Evolutionary conservation across 768 basidiomycete genomes (phyloP), one percentile per base, ranked within the genome.

Genomic region (Myochromella boudieri): DNA sequence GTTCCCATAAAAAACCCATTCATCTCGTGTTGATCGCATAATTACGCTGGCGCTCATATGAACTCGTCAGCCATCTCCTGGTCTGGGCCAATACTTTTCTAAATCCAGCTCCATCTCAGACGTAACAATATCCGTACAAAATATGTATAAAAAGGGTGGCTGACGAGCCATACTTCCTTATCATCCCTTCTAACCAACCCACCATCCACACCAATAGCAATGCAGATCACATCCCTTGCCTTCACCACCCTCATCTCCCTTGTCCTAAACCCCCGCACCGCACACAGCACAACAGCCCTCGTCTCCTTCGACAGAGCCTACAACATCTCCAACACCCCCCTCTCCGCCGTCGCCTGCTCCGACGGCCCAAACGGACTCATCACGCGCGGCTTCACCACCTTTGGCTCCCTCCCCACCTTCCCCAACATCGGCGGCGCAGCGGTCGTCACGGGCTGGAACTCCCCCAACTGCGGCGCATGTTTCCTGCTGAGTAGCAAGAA

Each of bases 391-490:
- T 81, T 62, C 60, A 64, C 59, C 11, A 78, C 69, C 18, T 75
- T 81, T 36, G 66, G 60, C 9, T 63, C 68, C 26, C 59, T 84
- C 20, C 77, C 81, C 11, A 62, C 54, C 42, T 84, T 78, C 64
- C 80, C 81, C 4, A 56, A 64, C 61, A 76, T 84, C 57, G 80
- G 77, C 21, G 80, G 73, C 1, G 70, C 68, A 0, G 61, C 64
- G 12, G 69, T 64, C 25, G 60, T 83, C 46, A 52, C 48, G 9
- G 70, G 68, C 15, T 82, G 66, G 65, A 66, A 76, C 59, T 80
- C 77, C 1, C 44, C 50, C 3, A 61, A 68, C 42, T 84, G 82
- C 53, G 79, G 78, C 3, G 66, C 69, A 17, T 83, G 82, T 64
- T 82, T 77, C 72, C 43, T 66, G 49, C 57, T 83, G 52, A 71